phyloP scores from a whole-genome alignment of 1,284 basidiomycete species.

The Fomes fomentarius region DNA sequence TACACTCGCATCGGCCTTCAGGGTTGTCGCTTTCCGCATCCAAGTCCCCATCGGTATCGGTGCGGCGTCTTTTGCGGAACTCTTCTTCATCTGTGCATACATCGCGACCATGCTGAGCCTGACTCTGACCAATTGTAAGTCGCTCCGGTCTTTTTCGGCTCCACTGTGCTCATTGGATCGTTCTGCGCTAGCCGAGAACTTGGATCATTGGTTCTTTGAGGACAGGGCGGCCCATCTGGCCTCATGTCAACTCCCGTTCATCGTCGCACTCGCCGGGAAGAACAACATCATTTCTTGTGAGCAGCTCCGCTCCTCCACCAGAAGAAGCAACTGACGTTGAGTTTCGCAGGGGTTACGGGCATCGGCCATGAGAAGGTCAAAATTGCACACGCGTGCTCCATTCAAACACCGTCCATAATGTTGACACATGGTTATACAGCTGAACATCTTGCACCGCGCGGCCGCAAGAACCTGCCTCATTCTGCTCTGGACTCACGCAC shows the following conservation, averaged over 20 bases:
- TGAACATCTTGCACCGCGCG: constrained; percentile 42
- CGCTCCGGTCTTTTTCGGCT: not conserved
- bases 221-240: constrained; percentile 45
- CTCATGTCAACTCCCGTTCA: constrained; percentile 45
- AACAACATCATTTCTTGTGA: constrained; percentile 50
- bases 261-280: constrained; percentile 48
- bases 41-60: constrained; percentile 44
- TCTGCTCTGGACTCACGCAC: constrained; percentile 40
- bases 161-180: not conserved
- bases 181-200: constrained; percentile 26
- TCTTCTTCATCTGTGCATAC: constrained; percentile 47
- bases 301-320: constrained; percentile 13
- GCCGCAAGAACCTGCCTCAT: constrained; percentile 38
- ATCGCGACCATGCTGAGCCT: constrained; percentile 44
- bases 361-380: constrained; percentile 47
- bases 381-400: not conserved
- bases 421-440: constrained; percentile 12
- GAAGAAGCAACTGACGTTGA: constrained; percentile 1
- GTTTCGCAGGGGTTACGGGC: constrained; percentile 42
- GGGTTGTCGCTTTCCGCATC: constrained; percentile 45
- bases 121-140: constrained; percentile 48
- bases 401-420: not conserved
- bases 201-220: constrained; percentile 36
- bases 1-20: constrained; percentile 43
- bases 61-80: constrained; percentile 42